Percentiles rank a stretch among this genome's conserved stretches.
Evolutionary conservation across 345 rosid genomes (phyloP).

Genomic region (Pistacia vera): DNA sequence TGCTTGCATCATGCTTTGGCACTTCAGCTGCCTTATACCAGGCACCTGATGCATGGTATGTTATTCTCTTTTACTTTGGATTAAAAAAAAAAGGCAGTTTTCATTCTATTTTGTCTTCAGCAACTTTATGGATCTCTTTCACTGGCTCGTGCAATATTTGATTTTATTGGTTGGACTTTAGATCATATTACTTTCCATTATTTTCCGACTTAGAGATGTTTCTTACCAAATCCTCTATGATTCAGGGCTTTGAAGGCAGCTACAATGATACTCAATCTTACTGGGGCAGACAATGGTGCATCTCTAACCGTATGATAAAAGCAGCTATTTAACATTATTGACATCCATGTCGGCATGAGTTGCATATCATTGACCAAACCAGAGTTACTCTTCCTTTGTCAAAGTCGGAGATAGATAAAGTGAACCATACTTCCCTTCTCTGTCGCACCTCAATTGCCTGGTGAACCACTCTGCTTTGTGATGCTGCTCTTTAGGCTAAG

Average conservation of each 20-base stretch:
- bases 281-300: conserved; percentile 87
- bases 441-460: background rate
- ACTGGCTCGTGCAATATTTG: background rate
- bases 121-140: background rate
- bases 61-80: background rate
- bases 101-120: background rate
- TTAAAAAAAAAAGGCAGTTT: too few species aligned
- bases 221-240: background rate
- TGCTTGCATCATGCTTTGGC: conserved; percentile 92
- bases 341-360: background rate
- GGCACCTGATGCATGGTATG: conserved; percentile 90
- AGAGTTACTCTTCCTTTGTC: background rate
- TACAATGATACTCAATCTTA: conserved; percentile 77
- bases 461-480: background rate
- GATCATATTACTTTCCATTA: background rate
- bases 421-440: background rate
- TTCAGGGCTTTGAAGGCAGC: conserved; percentile 95
- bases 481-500: background rate
- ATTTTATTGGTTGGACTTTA: background rate
- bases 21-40: conserved; percentile 76
- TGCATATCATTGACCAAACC: background rate
- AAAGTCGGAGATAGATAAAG: background rate
- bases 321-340: background rate
- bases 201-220: background rate
- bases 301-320: conserved; percentile 73